Conservation (phyloP, 129 eudicot genomes). For the Dittrichia graveolens region DNA sequence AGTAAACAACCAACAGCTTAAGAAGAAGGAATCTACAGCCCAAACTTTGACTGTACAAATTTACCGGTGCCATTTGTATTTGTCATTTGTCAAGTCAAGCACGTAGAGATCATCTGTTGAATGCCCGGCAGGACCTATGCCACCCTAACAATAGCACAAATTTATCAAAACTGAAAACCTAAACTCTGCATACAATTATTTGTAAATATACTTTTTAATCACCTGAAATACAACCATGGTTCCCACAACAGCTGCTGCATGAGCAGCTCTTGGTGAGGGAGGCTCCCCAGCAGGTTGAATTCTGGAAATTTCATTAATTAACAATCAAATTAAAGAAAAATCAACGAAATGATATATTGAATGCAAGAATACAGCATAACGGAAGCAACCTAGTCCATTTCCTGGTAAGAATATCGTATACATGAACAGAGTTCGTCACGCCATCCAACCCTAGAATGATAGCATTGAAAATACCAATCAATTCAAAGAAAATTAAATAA, state of each 20-base stretch:
- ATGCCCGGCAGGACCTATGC: conserved; percentile 98
- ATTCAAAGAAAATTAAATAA: not conserved
- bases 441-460: conserved; percentile 80
- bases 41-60: conserved; percentile 11
- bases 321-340: conserved; percentile 2
- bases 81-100: conserved; percentile 92
- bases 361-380: not conserved
- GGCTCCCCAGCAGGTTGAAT: conserved; percentile 89
- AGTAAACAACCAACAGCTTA: conserved; percentile 1
- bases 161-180: conserved; percentile 27
- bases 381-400: conserved; percentile 80
- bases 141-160: conserved; percentile 68
- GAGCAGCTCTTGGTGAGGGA: conserved; percentile 98
- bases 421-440: conserved; percentile 87
- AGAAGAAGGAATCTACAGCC: not conserved
- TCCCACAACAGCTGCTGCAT: conserved; percentile 95
- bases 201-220: conserved; percentile 25
- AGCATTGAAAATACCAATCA: conserved; percentile 8
- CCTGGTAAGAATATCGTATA: conserved; percentile 75
- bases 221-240: conserved; percentile 99
- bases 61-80: conserved; percentile 96
- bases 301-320: conserved; percentile 39
- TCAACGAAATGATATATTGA: not conserved
- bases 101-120: conserved; percentile 93
- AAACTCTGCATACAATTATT: conserved; percentile 2